Conservation (phyloP, 495 filamentous ascomycete species). For the Paragyromitra xinjiangensis region DNA sequence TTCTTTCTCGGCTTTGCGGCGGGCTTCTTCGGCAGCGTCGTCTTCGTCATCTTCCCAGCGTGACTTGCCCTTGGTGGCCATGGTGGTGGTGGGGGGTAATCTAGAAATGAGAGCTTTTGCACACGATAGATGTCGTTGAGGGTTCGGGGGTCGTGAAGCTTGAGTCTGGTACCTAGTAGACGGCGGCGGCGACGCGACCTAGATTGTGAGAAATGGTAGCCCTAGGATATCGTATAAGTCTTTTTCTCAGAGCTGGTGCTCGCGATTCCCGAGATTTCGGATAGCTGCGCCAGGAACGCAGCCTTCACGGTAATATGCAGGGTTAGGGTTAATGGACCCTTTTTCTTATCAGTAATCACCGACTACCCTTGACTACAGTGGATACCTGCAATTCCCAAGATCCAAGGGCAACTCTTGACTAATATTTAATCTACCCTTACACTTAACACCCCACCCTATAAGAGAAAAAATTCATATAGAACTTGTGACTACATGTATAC, state of each 20-base stretch:
- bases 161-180: background rate
- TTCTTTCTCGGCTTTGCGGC: conserved; percentile 85
- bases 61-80: conserved; percentile 74
- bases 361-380: too few species aligned
- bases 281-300: too few species aligned
- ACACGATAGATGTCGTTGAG: conserved; percentile 4
- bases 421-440: too few species aligned
- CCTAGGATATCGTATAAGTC: background rate
- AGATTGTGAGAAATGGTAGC: background rate
- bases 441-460: too few species aligned
- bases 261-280: background rate
- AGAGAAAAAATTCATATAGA: too few species aligned
- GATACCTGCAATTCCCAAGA: background rate
- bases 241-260: background rate
- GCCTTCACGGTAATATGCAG: too few species aligned
- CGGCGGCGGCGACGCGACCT: background rate
- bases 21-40: conserved; percentile 74
- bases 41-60: conserved; percentile 86
- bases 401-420: background rate
- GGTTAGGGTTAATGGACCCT: too few species aligned
- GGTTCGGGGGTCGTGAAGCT: conserved; percentile 7
- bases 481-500: too few species aligned
- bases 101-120: background rate
- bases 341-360: too few species aligned
- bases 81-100: conserved; percentile 57